Conservation (phyloP, 805 yeast species). For the Sporopachydermia quercuum region DNA sequence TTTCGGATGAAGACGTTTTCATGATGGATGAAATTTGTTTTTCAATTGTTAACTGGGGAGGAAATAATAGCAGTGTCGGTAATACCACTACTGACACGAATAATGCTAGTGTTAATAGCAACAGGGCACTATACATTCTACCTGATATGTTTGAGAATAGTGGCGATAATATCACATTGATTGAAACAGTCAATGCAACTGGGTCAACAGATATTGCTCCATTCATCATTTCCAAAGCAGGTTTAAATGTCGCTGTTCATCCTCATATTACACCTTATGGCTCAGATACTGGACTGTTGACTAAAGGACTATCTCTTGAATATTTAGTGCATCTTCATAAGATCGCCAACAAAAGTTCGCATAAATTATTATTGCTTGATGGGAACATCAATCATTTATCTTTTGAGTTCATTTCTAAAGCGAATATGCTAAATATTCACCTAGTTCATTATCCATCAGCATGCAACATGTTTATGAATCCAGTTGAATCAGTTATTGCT, state of each 20-base stretch:
- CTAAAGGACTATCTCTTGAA: not conserved
- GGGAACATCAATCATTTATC: not conserved
- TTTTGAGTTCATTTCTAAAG: not conserved
- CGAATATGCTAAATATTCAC: not conserved
- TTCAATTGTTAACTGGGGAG: not conserved
- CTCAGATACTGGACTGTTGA: not conserved
- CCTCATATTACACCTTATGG: too few relatives aligned
- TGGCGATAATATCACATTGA: not conserved
- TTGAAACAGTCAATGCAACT: not conserved
- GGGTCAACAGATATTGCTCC: not conserved
- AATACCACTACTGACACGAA: too few relatives aligned
- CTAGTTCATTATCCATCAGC: not conserved
- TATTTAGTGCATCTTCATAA: not conserved
- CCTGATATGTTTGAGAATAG: conserved; percentile 1
- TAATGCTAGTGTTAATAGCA: too few relatives aligned
- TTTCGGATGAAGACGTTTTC: not conserved
- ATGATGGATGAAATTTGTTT: not conserved
- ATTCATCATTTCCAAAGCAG: not conserved
- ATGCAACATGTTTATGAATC: not conserved
- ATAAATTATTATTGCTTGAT: not conserved
- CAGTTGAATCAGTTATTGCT: not conserved
- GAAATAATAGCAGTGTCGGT: too few relatives aligned
- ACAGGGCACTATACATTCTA: too few relatives aligned
- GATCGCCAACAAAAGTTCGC: not conserved
- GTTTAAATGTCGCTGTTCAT: too few relatives aligned